Conservation (phyloP, 2,329 filamentous ascomycete species). For the Dendryphion nanum region DNA sequence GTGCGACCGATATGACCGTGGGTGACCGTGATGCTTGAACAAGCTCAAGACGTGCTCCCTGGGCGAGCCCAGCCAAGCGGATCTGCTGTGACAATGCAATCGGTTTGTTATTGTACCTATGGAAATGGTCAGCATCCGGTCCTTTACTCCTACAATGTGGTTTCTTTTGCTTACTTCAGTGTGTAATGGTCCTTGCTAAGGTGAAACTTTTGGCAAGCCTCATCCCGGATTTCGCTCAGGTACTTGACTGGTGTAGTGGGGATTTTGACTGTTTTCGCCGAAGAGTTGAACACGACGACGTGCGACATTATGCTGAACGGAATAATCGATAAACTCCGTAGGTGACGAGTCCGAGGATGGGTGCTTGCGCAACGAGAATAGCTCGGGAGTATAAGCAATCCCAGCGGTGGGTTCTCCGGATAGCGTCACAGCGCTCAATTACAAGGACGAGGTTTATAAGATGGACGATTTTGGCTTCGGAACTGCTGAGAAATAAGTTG, state of each 20-base stretch:
- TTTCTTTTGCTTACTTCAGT: too few species aligned
- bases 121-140: too few species aligned
- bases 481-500: conserved; percentile 28
- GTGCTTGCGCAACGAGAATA: conserved; percentile 24
- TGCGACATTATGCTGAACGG: conserved; percentile 71
- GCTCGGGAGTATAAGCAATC: conserved; percentile 27
- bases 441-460: conserved; percentile 28
- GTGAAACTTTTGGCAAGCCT: conserved; percentile 82
- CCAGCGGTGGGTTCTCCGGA: conserved; percentile 21
- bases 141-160: too few species aligned
- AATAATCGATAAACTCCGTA: conserved; percentile 26
- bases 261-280: conserved; percentile 73
- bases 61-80: conserved; percentile 75
- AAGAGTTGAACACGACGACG: conserved; percentile 81
- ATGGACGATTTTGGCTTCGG: conserved; percentile 35
- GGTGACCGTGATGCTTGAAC: conserved; percentile 83
- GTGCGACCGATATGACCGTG: conserved; percentile 80
- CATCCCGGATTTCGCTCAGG: conserved; percentile 78
- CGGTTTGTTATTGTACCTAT: conserved; percentile 74
- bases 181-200: conserved; percentile 71
- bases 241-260: conserved; percentile 81
- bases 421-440: conserved; percentile 26
- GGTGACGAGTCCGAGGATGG: conserved; percentile 21
- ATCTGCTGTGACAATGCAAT: conserved; percentile 84
- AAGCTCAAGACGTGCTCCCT: conserved; percentile 90